Percentiles rank a stretch among this genome's conserved stretches.
These are phyloP conservation scores for Isoetes taiwanensis DNA, from an alignment of 75 land plant species.

Conservation along the genomic window DNA sequence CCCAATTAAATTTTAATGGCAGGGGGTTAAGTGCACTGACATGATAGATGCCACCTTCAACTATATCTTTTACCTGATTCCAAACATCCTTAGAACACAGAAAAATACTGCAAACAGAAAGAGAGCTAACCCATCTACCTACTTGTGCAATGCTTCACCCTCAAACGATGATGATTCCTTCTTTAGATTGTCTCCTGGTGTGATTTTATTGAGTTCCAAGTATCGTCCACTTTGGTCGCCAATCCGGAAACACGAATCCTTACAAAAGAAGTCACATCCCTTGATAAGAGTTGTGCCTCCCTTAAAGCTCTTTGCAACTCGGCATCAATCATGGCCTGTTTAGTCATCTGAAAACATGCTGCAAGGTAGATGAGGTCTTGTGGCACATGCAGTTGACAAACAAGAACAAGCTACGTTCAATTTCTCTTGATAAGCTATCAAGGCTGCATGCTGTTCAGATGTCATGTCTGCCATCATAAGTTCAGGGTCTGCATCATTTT, in stretches of 20 bases:
- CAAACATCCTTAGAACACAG: neutral
- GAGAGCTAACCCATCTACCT: too few relatives aligned
- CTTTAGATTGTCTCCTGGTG: slow-evolving; percentile 5
- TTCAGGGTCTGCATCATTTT: slow-evolving; percentile 66
- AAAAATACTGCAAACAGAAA: neutral
- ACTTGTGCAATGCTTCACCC: slow-evolving; percentile 56
- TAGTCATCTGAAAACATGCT: slow-evolving; percentile 22
- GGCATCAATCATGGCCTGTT: slow-evolving; percentile 33
- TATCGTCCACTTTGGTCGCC: slow-evolving; percentile 8
- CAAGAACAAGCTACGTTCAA: slow-evolving; percentile 26
- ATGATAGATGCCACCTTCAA: slow-evolving; percentile 47
- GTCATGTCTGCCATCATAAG: slow-evolving; percentile 73
- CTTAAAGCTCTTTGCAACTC: slow-evolving; percentile 41
- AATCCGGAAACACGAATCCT: slow-evolving; percentile 51
- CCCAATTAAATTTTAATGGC: neutral
- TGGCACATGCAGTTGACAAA: neutral
- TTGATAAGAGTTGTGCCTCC: slow-evolving; percentile 40
- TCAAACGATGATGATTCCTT: slow-evolving; percentile 64
- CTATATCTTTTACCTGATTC: slow-evolving; percentile 37
- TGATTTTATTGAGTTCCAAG: neutral
- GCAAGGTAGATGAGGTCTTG: neutral
- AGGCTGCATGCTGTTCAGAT: slow-evolving; percentile 44
- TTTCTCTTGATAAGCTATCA: slow-evolving; percentile 42
- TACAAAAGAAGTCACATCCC: slow-evolving; percentile 57
- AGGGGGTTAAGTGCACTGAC: slow-evolving; percentile 36